Conservation (phyloP, 345 rosid genomes). For the Schrenkiella parvula region DNA sequence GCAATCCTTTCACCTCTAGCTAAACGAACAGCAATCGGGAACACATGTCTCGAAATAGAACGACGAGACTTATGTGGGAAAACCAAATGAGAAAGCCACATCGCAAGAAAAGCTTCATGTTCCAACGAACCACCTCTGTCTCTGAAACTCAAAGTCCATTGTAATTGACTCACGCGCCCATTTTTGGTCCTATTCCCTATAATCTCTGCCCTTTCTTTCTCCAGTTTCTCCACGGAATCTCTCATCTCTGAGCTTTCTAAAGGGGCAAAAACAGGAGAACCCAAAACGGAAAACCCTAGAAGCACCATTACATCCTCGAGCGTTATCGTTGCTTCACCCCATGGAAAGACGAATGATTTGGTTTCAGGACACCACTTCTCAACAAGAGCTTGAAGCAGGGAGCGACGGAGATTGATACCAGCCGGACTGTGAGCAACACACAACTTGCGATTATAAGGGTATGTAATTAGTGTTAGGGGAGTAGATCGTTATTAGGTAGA, state of each 20-base stretch:
- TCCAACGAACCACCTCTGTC: conserved; percentile 22
- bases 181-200: not conserved
- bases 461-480: too few relatives aligned
- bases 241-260: not conserved
- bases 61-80: not conserved
- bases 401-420: too few relatives aligned
- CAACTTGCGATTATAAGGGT: too few relatives aligned
- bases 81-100: conserved; percentile 38
- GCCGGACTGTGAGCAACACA: too few relatives aligned
- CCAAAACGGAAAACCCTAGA: conserved; percentile 45
- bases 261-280: conserved; percentile 34
- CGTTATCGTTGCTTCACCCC: conserved; percentile 54
- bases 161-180: not conserved
- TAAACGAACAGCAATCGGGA: conserved; percentile 34
- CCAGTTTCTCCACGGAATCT: not conserved
- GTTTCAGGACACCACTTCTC: conserved; percentile 48
- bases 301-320: conserved; percentile 44
- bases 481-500: too few relatives aligned
- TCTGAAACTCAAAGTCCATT: conserved; percentile 37
- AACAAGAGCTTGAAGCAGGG: too few relatives aligned
- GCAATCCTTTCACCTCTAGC: conserved; percentile 44
- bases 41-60: not conserved
- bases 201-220: not conserved
- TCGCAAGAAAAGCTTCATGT: conserved; percentile 48
- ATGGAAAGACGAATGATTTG: conserved; percentile 43